Percentiles rank a stretch among this genome's conserved stretches.
Evolutionary conservation across 768 basidiomycete species (phyloP).

Genomic region (Lactarius indigo): DNA sequence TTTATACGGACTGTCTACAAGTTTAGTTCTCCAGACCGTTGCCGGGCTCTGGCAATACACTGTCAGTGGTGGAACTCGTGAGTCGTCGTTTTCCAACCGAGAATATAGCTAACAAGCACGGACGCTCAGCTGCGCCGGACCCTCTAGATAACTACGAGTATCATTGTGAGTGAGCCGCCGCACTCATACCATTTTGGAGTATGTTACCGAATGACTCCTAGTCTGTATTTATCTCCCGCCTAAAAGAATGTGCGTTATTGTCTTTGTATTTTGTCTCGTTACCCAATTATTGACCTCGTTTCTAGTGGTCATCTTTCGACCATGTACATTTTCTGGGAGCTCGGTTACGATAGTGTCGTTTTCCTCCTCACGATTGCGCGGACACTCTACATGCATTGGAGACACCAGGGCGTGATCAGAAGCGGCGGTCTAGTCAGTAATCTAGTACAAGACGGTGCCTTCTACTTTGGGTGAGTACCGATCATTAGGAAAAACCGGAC

Average conservation of each 20-base stretch:
- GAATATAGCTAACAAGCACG: background rate
- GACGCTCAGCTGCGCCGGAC: conserved; percentile 16
- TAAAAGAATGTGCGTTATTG: conserved; percentile 13
- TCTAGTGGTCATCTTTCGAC: conserved; percentile 16
- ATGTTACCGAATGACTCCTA: background rate
- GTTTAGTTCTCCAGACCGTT: conserved; percentile 14
- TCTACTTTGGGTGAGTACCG: conserved; percentile 24
- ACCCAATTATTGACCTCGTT: background rate
- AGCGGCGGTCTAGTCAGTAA: background rate
- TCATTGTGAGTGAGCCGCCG: conserved; percentile 17
- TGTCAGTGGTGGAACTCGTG: conserved; percentile 14
- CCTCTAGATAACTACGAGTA: conserved; percentile 25
- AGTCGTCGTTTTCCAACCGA: background rate
- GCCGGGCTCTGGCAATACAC: conserved; percentile 25
- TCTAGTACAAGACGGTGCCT: conserved; percentile 20
- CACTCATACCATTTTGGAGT: background rate
- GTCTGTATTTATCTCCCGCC: conserved; percentile 25
- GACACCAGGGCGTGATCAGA: conserved; percentile 5
- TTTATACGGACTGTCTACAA: conserved; percentile 14
- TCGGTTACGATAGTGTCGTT: conserved; percentile 22
- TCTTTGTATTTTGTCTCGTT: background rate
- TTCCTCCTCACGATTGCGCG: conserved; percentile 24
- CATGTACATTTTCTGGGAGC: conserved; percentile 25
- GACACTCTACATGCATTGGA: conserved; percentile 23
- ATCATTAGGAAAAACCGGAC: background rate